These are phyloP conservation scores for Colletotrichum tamarilloi DNA, from an alignment of 2,329 filamentous ascomycete genomes.

Conservation along the genomic window DNA sequence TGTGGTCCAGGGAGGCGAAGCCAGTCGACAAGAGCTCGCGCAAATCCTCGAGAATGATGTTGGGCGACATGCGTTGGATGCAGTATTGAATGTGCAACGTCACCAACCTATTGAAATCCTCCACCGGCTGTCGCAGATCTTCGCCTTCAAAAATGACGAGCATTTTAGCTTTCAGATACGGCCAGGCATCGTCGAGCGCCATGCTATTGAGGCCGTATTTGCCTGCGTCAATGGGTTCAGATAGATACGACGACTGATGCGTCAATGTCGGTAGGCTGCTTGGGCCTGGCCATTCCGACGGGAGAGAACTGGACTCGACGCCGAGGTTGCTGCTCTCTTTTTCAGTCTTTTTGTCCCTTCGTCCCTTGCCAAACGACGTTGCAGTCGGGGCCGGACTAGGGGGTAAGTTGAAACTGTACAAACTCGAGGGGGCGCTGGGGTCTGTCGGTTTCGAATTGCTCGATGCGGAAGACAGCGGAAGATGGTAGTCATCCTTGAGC, in stretches of 20 bases:
- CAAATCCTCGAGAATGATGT: constrained; percentile 79
- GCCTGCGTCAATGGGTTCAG: constrained; percentile 64
- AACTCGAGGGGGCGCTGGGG: constrained; percentile 77
- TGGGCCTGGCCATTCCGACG: constrained; percentile 64
- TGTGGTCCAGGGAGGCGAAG: constrained; percentile 87
- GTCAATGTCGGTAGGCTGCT: constrained; percentile 61
- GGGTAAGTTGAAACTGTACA: constrained; percentile 83
- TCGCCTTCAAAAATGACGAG: constrained; percentile 85
- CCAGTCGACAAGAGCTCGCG: constrained; percentile 82
- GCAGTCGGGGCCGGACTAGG: constrained; percentile 75
- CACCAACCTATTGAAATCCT: constrained; percentile 87
- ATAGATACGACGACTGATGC: constrained; percentile 56
- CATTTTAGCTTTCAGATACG: constrained; percentile 79
- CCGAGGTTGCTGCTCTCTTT: constrained; percentile 65
- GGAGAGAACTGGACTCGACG: constrained; percentile 57
- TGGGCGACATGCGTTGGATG: constrained; percentile 77
- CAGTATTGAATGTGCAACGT: constrained; percentile 82
- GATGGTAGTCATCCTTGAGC: constrained; percentile 77
- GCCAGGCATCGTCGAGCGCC: constrained; percentile 84
- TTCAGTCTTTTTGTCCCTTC: constrained; percentile 87
- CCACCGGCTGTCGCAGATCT: constrained; percentile 81
- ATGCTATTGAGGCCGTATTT: constrained; percentile 76
- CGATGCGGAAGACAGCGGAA: constrained; percentile 79
- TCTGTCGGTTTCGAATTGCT: constrained; percentile 83
- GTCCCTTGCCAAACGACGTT: constrained; percentile 80